phyloP scores from a whole-genome alignment of 768 basidiomycete genomes.

The Hericium erinaceus region DNA sequence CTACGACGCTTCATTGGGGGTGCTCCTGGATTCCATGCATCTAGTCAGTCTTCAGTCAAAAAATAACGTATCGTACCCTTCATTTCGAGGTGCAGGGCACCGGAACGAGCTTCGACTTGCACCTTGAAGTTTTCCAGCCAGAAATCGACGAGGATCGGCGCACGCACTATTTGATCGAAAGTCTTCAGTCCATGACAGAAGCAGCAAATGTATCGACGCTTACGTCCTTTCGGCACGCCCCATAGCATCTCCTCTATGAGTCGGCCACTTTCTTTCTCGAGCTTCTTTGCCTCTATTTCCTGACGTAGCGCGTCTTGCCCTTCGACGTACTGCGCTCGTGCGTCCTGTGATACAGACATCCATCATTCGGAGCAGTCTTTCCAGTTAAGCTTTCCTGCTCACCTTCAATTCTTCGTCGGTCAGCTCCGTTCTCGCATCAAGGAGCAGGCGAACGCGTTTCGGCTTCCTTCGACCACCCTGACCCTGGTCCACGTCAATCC shows the following conservation, averaged over 20 bases:
- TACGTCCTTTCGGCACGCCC: constrained; percentile 57
- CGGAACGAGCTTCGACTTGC: constrained; percentile 56
- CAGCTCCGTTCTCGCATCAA: constrained; percentile 71
- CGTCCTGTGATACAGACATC: constrained; percentile 29
- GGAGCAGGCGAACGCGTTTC: constrained; percentile 43
- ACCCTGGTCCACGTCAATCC: not conserved
- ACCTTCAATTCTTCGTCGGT: constrained; percentile 80
- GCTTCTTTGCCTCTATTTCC: constrained; percentile 40
- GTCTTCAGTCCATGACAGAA: not conserved
- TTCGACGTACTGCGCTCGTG: constrained; percentile 58
- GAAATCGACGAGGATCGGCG: constrained; percentile 57
- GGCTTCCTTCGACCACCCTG: constrained; percentile 26
- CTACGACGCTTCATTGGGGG: constrained; percentile 39
- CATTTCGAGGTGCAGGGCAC: constrained; percentile 30
- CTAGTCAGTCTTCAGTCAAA: not conserved
- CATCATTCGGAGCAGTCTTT: not conserved
- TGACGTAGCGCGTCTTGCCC: constrained; percentile 47
- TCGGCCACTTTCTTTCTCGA: constrained; percentile 44
- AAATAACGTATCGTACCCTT: constrained; percentile 19
- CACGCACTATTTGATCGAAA: constrained; percentile 40
- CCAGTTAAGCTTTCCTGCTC: constrained; percentile 1
- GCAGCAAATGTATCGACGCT: constrained; percentile 15
- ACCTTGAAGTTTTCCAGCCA: constrained; percentile 68
- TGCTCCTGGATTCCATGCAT: constrained; percentile 23
- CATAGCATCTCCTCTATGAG: constrained; percentile 58